These are phyloP conservation scores for Marasmius fiardii DNA, from an alignment of 1,284 basidiomycete species.

Conservation along the genomic window DNA sequence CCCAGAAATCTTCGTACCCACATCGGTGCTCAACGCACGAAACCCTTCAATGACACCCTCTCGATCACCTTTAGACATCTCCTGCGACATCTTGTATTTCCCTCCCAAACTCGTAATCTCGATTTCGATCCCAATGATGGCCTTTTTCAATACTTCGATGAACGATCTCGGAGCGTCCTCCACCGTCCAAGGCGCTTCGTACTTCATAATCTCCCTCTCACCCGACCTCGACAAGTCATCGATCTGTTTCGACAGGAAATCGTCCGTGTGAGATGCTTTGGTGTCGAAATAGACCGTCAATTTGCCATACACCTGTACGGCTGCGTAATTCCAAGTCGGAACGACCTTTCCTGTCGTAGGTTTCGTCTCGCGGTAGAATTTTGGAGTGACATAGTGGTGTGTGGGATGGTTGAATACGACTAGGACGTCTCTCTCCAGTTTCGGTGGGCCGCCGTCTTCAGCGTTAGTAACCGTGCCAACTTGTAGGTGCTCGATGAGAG, in stretches of 20 bases:
- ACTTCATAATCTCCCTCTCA: conserved; percentile 14
- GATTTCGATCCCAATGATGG: conserved; percentile 26
- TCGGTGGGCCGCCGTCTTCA: not conserved
- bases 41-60: conserved; percentile 22
- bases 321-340: conserved; percentile 26
- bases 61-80: conserved; percentile 19
- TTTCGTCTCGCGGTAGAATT: conserved; percentile 26
- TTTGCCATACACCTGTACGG: conserved; percentile 23
- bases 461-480: conserved; percentile 1
- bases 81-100: conserved; percentile 27
- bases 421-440: conserved; percentile 10
- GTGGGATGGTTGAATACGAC: conserved; percentile 22
- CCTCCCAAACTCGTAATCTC: conserved; percentile 21
- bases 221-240: conserved; percentile 13
- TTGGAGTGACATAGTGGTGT: conserved; percentile 26
- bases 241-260: conserved; percentile 16
- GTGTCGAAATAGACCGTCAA: conserved; percentile 19
- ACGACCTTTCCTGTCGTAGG: conserved; percentile 25
- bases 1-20: not conserved
- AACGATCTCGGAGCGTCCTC: conserved; percentile 22
- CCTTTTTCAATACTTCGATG: conserved; percentile 22
- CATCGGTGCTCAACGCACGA: conserved; percentile 12
- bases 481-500: conserved; percentile 19
- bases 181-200: conserved; percentile 21
- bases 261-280: conserved; percentile 1